Percentiles rank a stretch among this genome's conserved stretches.
phyloP scores from a whole-genome alignment of 1,139 yeast species.

The Candida freyschussii region DNA sequence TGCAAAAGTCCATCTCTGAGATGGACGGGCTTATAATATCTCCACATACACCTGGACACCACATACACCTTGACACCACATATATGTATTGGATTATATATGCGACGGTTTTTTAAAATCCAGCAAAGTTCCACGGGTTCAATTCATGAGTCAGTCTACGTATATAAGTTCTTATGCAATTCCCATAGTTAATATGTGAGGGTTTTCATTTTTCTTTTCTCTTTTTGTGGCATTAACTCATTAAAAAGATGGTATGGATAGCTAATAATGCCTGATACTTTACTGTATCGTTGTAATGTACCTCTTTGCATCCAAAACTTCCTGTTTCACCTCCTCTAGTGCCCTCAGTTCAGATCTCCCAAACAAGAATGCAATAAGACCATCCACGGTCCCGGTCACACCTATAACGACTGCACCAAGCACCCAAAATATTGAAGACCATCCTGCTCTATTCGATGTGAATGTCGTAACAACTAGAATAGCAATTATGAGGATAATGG shows the following conservation, averaged over 20 bases:
- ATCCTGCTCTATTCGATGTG: constrained; percentile 49
- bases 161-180: too few species aligned
- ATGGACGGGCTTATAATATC: too few species aligned
- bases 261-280: neutral
- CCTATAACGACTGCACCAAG: constrained; percentile 48
- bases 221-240: too few species aligned
- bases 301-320: constrained; percentile 42
- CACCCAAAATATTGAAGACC: constrained; percentile 57
- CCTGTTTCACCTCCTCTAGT: constrained; percentile 59
- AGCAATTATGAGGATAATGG: constrained; percentile 46
- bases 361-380: constrained; percentile 72
- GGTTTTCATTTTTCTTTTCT: neutral
- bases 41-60: too few species aligned
- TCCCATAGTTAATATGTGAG: neutral
- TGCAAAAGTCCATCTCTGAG: too few species aligned
- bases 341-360: constrained; percentile 79
- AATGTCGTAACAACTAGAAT: constrained; percentile 57
- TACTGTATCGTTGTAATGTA: constrained; percentile 1
- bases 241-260: too few species aligned
- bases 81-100: too few species aligned
- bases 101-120: too few species aligned
- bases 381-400: constrained; percentile 68
- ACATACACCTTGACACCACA: too few species aligned
- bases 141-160: too few species aligned
- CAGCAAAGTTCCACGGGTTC: too few species aligned